Conservation (phyloP, 176 grass and related monocot genomes). For the Thinopyrum elongatum region DNA sequence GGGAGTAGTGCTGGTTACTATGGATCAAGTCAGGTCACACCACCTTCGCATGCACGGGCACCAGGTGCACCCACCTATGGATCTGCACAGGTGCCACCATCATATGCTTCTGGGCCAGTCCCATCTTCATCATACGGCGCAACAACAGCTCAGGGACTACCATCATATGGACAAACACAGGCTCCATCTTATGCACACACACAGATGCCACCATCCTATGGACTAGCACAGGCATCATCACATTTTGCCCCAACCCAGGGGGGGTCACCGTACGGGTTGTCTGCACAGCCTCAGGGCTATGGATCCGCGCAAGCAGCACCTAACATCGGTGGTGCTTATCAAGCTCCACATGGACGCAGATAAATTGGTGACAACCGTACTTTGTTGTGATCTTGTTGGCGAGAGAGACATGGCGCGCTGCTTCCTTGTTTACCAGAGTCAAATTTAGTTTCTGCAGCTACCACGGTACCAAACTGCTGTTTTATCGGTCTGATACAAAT, state of each 20-base stretch:
- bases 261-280: constrained; percentile 49
- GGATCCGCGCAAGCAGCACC: constrained; percentile 50
- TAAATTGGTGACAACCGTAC: constrained; percentile 11
- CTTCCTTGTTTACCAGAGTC: constrained; percentile 15
- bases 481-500: constrained; percentile 20
- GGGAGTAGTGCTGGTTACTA: constrained; percentile 43
- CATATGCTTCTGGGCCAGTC: constrained; percentile 32
- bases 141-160: constrained; percentile 45
- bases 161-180: constrained; percentile 60
- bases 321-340: constrained; percentile 49
- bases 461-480: not conserved
- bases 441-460: constrained; percentile 4
- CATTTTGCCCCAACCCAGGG: constrained; percentile 41
- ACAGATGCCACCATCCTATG: constrained; percentile 55
- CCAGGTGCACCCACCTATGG: constrained; percentile 56
- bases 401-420: not conserved
- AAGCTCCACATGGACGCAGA: constrained; percentile 38
- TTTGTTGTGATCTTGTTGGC: not conserved
- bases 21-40: constrained; percentile 39
- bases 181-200: constrained; percentile 45
- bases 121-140: constrained; percentile 22
- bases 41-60: constrained; percentile 42
- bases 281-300: constrained; percentile 38
- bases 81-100: constrained; percentile 36
- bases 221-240: constrained; percentile 42